Evolutionary conservation across 2,329 filamentous ascomycete genomes (phyloP), one percentile per base, ranked within the genome.

Genomic region (Diaporthe vaccinii): DNA sequence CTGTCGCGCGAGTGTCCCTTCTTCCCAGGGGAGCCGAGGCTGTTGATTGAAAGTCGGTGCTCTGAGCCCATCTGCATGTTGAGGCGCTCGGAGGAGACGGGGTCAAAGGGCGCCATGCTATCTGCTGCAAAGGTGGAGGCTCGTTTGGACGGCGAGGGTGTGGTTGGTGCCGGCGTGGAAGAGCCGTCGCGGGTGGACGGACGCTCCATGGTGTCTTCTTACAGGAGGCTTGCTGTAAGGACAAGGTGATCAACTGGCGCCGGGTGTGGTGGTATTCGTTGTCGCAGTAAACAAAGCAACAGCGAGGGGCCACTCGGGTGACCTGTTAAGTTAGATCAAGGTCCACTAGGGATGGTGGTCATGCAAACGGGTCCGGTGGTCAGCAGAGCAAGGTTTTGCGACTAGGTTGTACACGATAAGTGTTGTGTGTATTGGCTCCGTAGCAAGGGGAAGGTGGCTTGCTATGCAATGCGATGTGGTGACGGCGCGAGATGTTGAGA

Each of bases 71-170:
- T 82, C 76, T 85, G 84, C 77, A 87, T 85, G 80, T 93, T 93
- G 75, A 90, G 87, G 80, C 92, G 91, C 79, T 93, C 91, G 14
- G 92, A 91, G 28, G 92, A 92, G 70, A 90, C 85, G 49, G 88
- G 85, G 77, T 91, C 90, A 67, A 94, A 86, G 71, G 92, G 90
- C 78, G 79, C 79, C 75, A 76, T 76, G 10, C 8, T 78, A 67
- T 78, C 62, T 39, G 28, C 46, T 58, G 61, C 20, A 6, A 53
- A 20, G 61, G 59, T 49, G 39, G 74, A 74, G 49, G 70, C 25
- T 51, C 57, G 67, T 51, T 68, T 77, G 31, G 76, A 69, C 17
- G 74, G 72, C 12, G 76, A 70, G 6, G 74, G 67, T 15, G 68
- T 71, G 39, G 61, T 44, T 55, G 76, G 34, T 72, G 76, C 69